Percentiles rank a stretch among this genome's conserved stretches.
Conservation (phyloP, 805 yeast genomes). For the Starmera pachycereana region DNA sequence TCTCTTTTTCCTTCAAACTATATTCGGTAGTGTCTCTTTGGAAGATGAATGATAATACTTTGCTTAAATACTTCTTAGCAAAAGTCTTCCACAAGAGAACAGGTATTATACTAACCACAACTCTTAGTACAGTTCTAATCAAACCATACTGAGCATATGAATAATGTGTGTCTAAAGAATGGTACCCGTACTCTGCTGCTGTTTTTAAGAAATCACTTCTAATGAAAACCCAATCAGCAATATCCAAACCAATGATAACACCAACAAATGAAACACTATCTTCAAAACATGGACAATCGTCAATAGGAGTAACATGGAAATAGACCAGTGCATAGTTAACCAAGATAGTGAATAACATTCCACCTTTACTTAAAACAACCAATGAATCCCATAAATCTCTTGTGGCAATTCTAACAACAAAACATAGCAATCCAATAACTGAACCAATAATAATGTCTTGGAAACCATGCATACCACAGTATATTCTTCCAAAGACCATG, state of each 20-base stretch:
- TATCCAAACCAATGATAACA: constrained; percentile 69
- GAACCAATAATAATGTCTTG: constrained; percentile 65
- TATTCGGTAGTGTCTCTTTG: constrained; percentile 10
- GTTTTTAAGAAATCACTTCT: constrained; percentile 6
- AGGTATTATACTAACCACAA: constrained; percentile 47
- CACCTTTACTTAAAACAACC: constrained; percentile 22
- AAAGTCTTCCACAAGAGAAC: constrained; percentile 67
- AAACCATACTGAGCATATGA: constrained; percentile 32
- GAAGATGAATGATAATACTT: constrained; percentile 50
- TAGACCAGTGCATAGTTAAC: constrained; percentile 43
- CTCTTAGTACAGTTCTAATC: constrained; percentile 31
- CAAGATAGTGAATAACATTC: constrained; percentile 27
- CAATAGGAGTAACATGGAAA: constrained; percentile 75
- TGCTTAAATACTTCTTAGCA: constrained; percentile 57
- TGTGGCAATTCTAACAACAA: constrained; percentile 32
- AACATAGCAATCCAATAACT: constrained; percentile 46
- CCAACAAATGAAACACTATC: constrained; percentile 92
- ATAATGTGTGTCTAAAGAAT: constrained; percentile 29
- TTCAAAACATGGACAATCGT: constrained; percentile 93
- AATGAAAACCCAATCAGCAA: constrained; percentile 22
- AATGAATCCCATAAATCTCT: constrained; percentile 37
- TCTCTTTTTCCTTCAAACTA: constrained; percentile 12
- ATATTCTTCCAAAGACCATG: constrained; percentile 69
- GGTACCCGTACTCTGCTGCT: constrained; percentile 8
- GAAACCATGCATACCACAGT: constrained; percentile 97